These are phyloP conservation scores for Juglanconis juglandina DNA, from an alignment of 2,329 filamentous ascomycete species.

Conservation along the genomic window DNA sequence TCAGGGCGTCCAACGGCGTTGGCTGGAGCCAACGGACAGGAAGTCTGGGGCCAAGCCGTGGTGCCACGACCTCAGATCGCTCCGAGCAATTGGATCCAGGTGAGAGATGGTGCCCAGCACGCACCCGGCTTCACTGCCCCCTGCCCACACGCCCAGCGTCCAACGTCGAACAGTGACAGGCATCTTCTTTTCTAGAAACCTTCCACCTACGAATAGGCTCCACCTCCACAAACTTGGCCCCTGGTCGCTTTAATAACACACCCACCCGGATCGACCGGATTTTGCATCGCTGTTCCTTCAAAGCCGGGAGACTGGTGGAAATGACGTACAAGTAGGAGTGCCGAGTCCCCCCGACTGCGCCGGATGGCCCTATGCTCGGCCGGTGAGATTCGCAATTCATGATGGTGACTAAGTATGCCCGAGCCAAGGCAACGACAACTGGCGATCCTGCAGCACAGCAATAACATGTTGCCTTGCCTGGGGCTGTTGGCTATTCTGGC, in stretches of 20 bases:
- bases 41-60: slow-evolving; percentile 1
- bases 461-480: neutral
- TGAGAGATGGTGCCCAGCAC: neutral
- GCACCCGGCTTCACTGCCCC: neutral
- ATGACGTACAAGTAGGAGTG: slow-evolving; percentile 9
- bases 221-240: slow-evolving; percentile 11
- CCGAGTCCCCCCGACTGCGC: neutral
- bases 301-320: neutral
- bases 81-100: neutral
- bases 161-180: slow-evolving; percentile 1
- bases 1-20: neutral
- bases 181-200: slow-evolving; percentile 18
- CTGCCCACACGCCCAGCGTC: slow-evolving; percentile 13
- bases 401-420: neutral
- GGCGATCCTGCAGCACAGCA: neutral
- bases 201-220: slow-evolving; percentile 14
- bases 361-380: neutral
- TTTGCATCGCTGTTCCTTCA: slow-evolving; percentile 5
- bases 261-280: slow-evolving; percentile 13
- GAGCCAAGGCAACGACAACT: neutral
- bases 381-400: no score
- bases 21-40: neutral
- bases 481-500: neutral
- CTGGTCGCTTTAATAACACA: slow-evolving; percentile 2
- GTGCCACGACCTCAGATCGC: neutral